Percentiles rank a stretch among this genome's conserved stretches.
phyloP scores from a whole-genome alignment of 306 rosid species.

The Ormosia semicastrata region DNA sequence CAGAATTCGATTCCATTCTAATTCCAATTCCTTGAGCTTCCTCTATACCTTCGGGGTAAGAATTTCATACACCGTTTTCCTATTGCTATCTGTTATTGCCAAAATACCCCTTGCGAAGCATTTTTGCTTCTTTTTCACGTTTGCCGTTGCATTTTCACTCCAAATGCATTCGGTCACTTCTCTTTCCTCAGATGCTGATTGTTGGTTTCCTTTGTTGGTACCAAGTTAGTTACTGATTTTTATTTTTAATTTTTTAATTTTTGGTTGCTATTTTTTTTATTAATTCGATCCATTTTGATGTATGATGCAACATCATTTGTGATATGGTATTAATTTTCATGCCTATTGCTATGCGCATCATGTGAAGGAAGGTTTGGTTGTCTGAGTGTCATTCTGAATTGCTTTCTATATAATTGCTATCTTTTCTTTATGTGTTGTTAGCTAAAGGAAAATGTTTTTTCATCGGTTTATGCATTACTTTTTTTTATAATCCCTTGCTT shows the following conservation, averaged over 20 bases:
- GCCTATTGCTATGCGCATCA: background rate
- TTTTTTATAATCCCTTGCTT: background rate
- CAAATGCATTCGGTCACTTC: slow-evolving; percentile 7
- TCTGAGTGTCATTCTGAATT: background rate
- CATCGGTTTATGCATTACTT: background rate
- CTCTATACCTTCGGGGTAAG: slow-evolving; percentile 20
- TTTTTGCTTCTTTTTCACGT: slow-evolving; percentile 1
- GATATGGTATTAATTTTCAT: slow-evolving; percentile 1
- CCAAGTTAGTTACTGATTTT: background rate
- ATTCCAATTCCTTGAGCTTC: slow-evolving; percentile 36
- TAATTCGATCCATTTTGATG: background rate
- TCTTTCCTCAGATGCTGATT: background rate
- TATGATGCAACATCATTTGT: background rate
- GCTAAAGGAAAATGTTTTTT: background rate
- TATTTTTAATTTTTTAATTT: background rate
- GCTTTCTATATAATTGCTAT: background rate
- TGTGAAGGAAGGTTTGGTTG: background rate
- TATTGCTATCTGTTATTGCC: background rate
- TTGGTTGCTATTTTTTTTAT: background rate
- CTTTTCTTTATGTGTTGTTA: background rate
- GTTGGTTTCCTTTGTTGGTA: background rate
- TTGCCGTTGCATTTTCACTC: slow-evolving; percentile 5
- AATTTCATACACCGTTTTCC: slow-evolving; percentile 25
- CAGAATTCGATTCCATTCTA: slow-evolving; percentile 10
- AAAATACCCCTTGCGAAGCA: background rate